Base-by-base conservation (phyloP, 805 yeast species). In the Tetrapisispora iriomotensis region DNA sequence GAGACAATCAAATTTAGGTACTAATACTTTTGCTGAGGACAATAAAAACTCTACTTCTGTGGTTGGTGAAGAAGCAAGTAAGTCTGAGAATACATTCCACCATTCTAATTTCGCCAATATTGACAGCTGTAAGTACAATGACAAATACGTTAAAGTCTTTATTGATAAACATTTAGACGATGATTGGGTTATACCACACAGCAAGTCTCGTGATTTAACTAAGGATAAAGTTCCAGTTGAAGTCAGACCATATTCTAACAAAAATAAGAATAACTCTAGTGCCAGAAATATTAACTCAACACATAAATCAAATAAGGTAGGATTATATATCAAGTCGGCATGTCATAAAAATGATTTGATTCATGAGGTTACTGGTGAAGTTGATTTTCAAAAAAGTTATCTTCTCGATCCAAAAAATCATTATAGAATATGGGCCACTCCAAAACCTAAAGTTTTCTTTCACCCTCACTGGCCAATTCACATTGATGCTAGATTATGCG, bases 401-500 rank as follows among this genome's bases (percentile, higher is more conserved):
- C 70, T 72, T 17, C 54, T 59, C 2, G 82, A 85, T 49, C 69
- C 76, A 20, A 66, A 75, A 40, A 90, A 88, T 59, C 95, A 87
- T 54, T 90, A 86, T 60, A 60, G 76, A 47, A 54, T 72, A 14
- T 77, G 77, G 79, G 96, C 80, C 6, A 79, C 80, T 42, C 79
- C 76, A 30, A 67, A 68, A 45, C 80, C 80, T 3, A 70, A 71
- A 33, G 81, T 76, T 0, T 48, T 72, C 9, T 75, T 77, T 46
- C 74, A 77, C 38, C 70, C 77, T 0, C 60, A 65, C n/a, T 58
- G 78, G 38, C 79, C 81, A 0, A 49, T 87, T n/a, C 79, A 72
- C 3, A 64, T 88, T 14, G 96, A 88, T 59, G 73, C 87, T n/a
- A 70, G 96, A 43, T 69, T 76, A 4, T 95, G 95, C 0, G 96